phyloP scores from a whole-genome alignment of 257 asterid species.

The Solanum okadae region DNA sequence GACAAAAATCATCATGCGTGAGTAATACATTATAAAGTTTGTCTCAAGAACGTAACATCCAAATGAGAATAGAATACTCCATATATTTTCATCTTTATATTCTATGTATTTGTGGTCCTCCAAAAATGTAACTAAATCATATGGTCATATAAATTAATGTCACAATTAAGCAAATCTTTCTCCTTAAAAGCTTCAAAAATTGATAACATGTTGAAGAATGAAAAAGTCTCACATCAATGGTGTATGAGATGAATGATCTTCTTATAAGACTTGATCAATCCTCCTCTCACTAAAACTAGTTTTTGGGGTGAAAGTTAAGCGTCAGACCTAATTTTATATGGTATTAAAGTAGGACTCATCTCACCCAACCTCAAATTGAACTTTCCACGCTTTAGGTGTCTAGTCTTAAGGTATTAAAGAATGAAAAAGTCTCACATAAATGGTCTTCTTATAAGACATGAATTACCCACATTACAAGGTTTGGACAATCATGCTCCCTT shows the following conservation, averaged over 20 bases:
- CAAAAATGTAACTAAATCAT: background rate
- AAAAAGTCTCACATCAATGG: background rate
- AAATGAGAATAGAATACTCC: background rate
- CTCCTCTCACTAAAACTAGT: background rate
- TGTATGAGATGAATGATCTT: no score
- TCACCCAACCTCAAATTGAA: background rate
- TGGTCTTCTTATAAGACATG: background rate
- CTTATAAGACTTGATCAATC: background rate
- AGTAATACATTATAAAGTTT: background rate
- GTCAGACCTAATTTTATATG: background rate
- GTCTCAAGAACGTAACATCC: background rate
- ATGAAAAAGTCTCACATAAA: background rate
- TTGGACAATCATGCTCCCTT: background rate
- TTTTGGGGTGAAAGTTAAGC: background rate
- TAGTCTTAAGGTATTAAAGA: background rate
- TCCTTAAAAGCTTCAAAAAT: background rate
- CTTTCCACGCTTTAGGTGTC: background rate
- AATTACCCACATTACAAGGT: fast-evolving
- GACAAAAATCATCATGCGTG: background rate
- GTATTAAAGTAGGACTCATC: background rate
- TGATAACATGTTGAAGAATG: background rate
- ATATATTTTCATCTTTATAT: background rate
- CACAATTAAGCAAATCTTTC: background rate
- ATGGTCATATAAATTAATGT: background rate
- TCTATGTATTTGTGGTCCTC: background rate